Conservation (phyloP, 2,329 filamentous ascomycete genomes). For the Paracoccidioides lutzii region DNA sequence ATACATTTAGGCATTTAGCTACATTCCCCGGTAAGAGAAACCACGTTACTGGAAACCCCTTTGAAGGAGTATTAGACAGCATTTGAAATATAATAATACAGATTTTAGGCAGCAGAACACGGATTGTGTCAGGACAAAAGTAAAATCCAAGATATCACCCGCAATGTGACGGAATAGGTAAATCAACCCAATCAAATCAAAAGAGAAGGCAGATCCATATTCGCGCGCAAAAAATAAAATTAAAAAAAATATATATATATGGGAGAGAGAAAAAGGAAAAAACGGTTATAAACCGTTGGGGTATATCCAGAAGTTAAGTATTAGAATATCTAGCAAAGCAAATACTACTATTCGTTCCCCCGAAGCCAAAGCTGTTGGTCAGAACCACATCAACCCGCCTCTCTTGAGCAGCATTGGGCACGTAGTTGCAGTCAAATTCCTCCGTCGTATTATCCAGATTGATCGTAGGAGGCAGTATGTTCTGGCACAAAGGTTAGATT, state of each 20-base stretch:
- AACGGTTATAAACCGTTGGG: neutral
- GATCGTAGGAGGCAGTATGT: conserved; percentile 69
- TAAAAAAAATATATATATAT: no score
- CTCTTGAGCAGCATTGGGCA: conserved; percentile 58
- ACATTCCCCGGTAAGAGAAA: neutral
- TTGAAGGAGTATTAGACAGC: neutral
- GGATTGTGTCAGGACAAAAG: neutral
- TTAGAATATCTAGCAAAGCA: conserved; percentile 45
- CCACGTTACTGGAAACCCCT: neutral
- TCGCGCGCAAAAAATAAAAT: no score
- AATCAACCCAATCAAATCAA: no score
- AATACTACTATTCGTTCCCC: conserved; percentile 84
- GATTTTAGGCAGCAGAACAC: neutral
- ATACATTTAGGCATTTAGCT: neutral
- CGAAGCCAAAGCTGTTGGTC: conserved; percentile 96
- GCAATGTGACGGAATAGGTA: no score
- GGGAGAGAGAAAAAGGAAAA: neutral
- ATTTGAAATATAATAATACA: neutral
- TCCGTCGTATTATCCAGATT: conserved; percentile 59
- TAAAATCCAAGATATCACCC: no score
- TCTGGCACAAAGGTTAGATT: conserved; percentile 35
- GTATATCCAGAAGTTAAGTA: conserved; percentile 3
- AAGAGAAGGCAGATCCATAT: no score
- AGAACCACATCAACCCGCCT: conserved; percentile 60
- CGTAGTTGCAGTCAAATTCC: conserved; percentile 72